Evolutionary conservation across 2,329 filamentous ascomycete genomes (phyloP).

Genomic region (Curvularia spicifera): DNA sequence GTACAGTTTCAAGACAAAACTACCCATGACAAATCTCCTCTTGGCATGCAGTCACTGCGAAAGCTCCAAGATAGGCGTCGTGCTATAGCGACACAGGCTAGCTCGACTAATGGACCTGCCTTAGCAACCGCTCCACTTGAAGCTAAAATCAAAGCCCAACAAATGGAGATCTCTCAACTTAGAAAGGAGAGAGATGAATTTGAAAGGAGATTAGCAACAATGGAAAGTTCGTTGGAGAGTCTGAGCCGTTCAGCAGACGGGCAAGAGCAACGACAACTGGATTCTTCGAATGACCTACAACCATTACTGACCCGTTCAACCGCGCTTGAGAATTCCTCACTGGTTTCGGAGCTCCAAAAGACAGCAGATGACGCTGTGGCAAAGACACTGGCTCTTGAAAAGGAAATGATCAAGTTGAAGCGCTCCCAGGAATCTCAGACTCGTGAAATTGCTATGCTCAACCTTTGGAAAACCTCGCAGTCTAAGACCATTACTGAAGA

Average conservation of each 20-base stretch:
- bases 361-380: background rate
- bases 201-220: background rate
- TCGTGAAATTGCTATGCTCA: background rate
- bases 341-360: background rate
- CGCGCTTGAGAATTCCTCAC: too few relatives aligned
- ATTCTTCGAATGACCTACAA: background rate
- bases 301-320: too few relatives aligned
- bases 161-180: conserved; percentile 13
- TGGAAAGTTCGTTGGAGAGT: background rate
- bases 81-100: conserved; percentile 9
- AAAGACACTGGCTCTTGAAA: background rate
- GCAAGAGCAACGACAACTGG: background rate
- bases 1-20: background rate
- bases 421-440: background rate
- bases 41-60: conserved; percentile 14
- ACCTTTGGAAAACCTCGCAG: conserved; percentile 6
- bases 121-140: background rate
- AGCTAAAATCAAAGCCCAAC: conserved; percentile 10
- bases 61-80: conserved; percentile 12
- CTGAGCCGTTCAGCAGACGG: background rate
- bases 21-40: background rate
- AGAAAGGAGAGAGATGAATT: conserved; percentile 14
- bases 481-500: background rate
- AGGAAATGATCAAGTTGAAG: background rate
- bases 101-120: background rate